These are phyloP conservation scores for Vitis hybrid DNA, from an alignment of 177 flowering plant genomes.

Conservation along the genomic window DNA sequence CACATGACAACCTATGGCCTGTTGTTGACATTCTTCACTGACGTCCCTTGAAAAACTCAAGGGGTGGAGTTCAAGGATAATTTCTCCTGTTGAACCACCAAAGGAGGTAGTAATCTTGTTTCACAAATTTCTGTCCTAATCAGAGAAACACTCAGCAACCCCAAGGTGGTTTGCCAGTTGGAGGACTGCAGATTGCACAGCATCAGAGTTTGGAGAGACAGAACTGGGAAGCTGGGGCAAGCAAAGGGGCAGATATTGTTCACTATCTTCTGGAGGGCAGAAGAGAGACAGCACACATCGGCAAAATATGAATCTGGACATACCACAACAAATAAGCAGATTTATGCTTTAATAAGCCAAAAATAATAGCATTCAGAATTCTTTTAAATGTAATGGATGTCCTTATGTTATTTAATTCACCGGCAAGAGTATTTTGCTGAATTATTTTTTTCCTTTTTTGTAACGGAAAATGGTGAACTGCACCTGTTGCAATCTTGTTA, in stretches of 20 bases:
- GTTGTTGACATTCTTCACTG: background rate
- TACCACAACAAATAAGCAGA: background rate
- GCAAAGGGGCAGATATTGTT: conserved; percentile 67
- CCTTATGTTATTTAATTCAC: no score
- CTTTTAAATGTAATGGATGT: background rate
- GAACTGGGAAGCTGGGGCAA: conserved; percentile 67
- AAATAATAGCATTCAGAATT: background rate
- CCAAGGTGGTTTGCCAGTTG: conserved; percentile 63
- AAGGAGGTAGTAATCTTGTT: background rate
- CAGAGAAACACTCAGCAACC: conserved; percentile 48
- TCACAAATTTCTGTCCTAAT: background rate
- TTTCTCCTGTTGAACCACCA: background rate
- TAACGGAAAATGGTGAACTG: background rate
- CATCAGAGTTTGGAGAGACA: conserved; percentile 57
- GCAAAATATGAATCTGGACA: conserved; percentile 84
- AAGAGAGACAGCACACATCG: conserved; percentile 63
- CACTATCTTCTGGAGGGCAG: conserved; percentile 40
- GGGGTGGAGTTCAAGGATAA: background rate
- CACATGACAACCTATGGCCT: background rate
- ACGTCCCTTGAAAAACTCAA: background rate
- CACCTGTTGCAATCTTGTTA: no score
- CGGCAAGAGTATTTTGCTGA: no score
- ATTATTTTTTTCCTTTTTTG: background rate
- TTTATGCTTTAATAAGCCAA: background rate
- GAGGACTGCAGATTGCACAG: conserved; percentile 43